A percentile compares a stretch with the other conserved stretches of the same genome.
These are phyloP conservation scores for Calonectria pteridis DNA, from an alignment of 2,329 filamentous ascomycete genomes.

Conservation along the genomic window DNA sequence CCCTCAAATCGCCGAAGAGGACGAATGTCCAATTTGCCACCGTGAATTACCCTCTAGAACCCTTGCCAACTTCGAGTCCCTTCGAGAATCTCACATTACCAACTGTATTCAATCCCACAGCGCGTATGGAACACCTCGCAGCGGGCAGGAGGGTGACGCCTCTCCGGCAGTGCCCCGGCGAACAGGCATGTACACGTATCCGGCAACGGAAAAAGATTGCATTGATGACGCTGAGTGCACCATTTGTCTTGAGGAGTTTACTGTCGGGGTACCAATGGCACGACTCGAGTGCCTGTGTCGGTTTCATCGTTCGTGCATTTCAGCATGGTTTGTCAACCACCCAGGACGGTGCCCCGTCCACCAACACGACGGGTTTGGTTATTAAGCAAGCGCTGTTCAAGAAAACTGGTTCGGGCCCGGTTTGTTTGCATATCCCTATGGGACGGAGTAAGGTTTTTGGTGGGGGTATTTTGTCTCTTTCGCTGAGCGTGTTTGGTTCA, in stretches of 20 bases:
- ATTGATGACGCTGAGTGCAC: constrained; percentile 77
- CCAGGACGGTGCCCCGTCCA: constrained; percentile 75
- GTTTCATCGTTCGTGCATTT: constrained; percentile 72
- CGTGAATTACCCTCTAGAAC: constrained; percentile 72
- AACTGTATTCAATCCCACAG: constrained; percentile 69
- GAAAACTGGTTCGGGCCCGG: constrained; percentile 4
- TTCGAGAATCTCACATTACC: constrained; percentile 70
- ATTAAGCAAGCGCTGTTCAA: constrained; percentile 44
- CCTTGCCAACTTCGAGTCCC: constrained; percentile 65
- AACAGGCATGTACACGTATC: constrained; percentile 74
- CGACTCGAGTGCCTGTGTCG: constrained; percentile 75
- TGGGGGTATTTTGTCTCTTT: constrained; percentile 12
- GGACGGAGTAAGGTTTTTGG: constrained; percentile 32
- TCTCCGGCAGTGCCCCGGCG: constrained; percentile 55
- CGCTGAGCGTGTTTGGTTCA: constrained; percentile 32
- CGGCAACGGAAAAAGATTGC: constrained; percentile 76
- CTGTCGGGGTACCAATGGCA: constrained; percentile 73
- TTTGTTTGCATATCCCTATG: constrained; percentile 42
- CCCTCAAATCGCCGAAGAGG: constrained; percentile 74
- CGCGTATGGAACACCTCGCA: constrained; percentile 56
- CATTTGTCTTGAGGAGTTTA: constrained; percentile 76
- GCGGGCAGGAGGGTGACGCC: constrained; percentile 38
- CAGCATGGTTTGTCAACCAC: constrained; percentile 72
- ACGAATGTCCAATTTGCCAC: constrained; percentile 84
- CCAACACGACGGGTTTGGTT: constrained; percentile 72